These are phyloP conservation scores for Diaporthe citri DNA, from an alignment of 2,329 filamentous ascomycete genomes.

Conservation along the genomic window DNA sequence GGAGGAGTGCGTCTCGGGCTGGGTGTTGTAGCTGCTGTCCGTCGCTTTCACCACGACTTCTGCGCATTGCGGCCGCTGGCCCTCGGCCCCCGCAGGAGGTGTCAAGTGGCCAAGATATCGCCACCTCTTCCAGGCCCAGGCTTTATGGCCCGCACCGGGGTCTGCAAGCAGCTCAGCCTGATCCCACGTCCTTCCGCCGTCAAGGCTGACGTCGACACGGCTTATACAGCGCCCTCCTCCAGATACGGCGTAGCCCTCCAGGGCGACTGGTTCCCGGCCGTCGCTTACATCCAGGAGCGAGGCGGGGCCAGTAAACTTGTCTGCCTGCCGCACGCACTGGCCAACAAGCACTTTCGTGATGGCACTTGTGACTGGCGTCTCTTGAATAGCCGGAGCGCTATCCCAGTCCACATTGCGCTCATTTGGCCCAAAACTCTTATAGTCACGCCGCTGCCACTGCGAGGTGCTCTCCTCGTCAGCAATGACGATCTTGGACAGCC, in stretches of 20 bases:
- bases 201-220: constrained; percentile 75
- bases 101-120: constrained; percentile 62
- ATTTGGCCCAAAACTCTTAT: constrained; percentile 77
- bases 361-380: constrained; percentile 77
- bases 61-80: constrained; percentile 54
- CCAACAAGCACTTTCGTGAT: constrained; percentile 66
- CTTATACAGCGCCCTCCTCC: constrained; percentile 75
- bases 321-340: constrained; percentile 47
- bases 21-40: constrained; percentile 75
- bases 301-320: constrained; percentile 20
- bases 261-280: constrained; percentile 48
- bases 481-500: constrained; percentile 73
- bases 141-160: constrained; percentile 57
- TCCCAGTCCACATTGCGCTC: constrained; percentile 72
- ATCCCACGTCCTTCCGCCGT: constrained; percentile 74
- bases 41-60: constrained; percentile 74
- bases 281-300: constrained; percentile 4
- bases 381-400: constrained; percentile 73
- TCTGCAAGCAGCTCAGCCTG: constrained; percentile 72
- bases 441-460: constrained; percentile 76
- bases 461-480: constrained; percentile 75
- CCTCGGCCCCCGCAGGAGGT: constrained; percentile 40
- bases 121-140: constrained; percentile 77
- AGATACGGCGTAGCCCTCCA: constrained; percentile 76
- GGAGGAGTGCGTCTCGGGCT: constrained; percentile 70